Conservation (phyloP, 352 stramenopile genomes). For the Albugo candida region DNA sequence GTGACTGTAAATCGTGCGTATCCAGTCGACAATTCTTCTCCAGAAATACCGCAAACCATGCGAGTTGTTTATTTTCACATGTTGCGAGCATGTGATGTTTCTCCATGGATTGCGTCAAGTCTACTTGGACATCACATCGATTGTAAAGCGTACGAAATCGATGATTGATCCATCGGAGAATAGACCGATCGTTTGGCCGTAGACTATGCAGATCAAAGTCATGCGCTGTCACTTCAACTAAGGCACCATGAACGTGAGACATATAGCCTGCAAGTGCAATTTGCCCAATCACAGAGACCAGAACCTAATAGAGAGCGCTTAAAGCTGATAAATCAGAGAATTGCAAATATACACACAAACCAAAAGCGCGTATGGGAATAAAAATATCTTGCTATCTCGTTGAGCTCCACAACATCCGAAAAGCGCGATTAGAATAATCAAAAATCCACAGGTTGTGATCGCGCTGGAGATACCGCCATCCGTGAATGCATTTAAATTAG, state of each 20-base stretch:
- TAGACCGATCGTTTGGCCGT: constrained; percentile 25
- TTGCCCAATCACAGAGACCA: constrained; percentile 59
- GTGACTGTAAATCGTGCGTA: constrained; percentile 21
- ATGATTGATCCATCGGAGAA: constrained; percentile 57
- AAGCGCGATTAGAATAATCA: constrained; percentile 60
- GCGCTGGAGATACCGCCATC: constrained; percentile 53
- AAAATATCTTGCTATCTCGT: constrained; percentile 72
- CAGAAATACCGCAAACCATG: constrained; percentile 56
- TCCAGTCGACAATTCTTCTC: constrained; percentile 51
- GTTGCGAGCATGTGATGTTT: constrained; percentile 21
- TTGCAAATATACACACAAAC: constrained; percentile 5
- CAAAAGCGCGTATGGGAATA: constrained; percentile 66
- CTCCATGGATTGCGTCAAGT: constrained; percentile 29
- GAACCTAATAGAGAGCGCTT: constrained; percentile 7
- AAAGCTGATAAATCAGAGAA: neutral
- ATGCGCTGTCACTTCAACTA: constrained; percentile 33
- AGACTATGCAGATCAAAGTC: constrained; percentile 56
- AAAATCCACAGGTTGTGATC: constrained; percentile 55
- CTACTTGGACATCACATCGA: constrained; percentile 39
- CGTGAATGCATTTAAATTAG: constrained; percentile 64
- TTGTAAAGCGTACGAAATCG: constrained; percentile 62
- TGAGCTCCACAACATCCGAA: constrained; percentile 65
- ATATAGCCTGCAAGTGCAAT: constrained; percentile 60
- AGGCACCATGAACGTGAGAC: constrained; percentile 55
- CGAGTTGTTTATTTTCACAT: constrained; percentile 33